These are phyloP conservation scores for Posidonia australis DNA, from an alignment of 106 monocot genomes.

Conservation along the genomic window DNA sequence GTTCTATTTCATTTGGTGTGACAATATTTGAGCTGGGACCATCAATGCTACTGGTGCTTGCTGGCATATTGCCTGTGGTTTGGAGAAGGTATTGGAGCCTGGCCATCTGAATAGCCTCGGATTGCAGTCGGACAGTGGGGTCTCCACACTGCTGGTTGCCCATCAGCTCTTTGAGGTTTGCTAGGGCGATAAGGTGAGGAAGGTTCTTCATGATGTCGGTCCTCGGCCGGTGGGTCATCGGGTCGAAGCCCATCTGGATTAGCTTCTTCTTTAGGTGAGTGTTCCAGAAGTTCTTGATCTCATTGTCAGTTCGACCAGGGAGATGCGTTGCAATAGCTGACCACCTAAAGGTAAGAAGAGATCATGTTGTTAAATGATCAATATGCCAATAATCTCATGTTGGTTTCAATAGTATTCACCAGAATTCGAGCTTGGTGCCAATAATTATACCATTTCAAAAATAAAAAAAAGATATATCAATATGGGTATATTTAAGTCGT, in stretches of 20 bases:
- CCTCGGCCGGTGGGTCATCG: conserved; percentile 71
- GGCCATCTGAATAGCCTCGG: conserved; percentile 34
- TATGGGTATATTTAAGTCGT: not conserved
- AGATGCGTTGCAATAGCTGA: conserved; percentile 77
- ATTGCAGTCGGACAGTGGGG: conserved; percentile 23
- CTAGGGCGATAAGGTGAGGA: conserved; percentile 63
- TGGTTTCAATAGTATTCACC: too few species aligned
- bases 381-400: too few species aligned
- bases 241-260: conserved; percentile 83
- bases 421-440: too few species aligned
- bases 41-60: too few species aligned
- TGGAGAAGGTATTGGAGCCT: conserved; percentile 50
- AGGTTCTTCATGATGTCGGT: conserved; percentile 48
- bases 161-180: conserved; percentile 37
- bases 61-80: too few species aligned
- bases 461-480: not conserved
- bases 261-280: conserved; percentile 89
- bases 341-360: too few species aligned
- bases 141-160: conserved; percentile 30
- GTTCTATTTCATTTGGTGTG: too few species aligned
- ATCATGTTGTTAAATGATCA: too few species aligned
- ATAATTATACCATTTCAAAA: not conserved
- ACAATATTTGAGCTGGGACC: too few species aligned
- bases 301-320: conserved; percentile 74
- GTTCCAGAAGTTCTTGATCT: conserved; percentile 97